Conservation (phyloP, 495 filamentous ascomycete species). For the Podospora anserina region DNA sequence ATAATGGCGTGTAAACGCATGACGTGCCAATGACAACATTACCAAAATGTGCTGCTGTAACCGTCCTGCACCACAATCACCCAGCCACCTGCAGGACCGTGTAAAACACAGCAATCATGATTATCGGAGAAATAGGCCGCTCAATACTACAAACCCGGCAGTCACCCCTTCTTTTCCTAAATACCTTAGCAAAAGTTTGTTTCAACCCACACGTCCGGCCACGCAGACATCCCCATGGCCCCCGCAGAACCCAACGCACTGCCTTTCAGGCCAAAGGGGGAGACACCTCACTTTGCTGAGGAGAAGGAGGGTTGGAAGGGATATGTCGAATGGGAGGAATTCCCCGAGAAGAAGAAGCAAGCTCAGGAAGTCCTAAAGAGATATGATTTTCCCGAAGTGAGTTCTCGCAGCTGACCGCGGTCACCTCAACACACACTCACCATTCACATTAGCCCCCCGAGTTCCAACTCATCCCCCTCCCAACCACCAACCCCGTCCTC, state of each 20-base stretch:
- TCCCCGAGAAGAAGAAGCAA: constrained; percentile 60
- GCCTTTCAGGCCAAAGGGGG: constrained; percentile 22
- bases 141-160: not conserved
- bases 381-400: constrained; percentile 50
- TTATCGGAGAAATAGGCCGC: not conserved
- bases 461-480: constrained; percentile 57
- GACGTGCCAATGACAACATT: not conserved
- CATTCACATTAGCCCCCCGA: constrained; percentile 45
- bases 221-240: constrained; percentile 12
- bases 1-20: not conserved
- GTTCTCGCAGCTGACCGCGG: not conserved
- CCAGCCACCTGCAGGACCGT: too few species aligned
- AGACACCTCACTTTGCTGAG: constrained; percentile 22
- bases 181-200: not conserved
- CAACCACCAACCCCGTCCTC: constrained; percentile 60
- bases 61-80: not conserved
- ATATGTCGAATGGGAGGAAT: constrained; percentile 68
- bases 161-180: not conserved
- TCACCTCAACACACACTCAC: not conserved
- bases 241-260: constrained; percentile 24
- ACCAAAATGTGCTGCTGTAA: not conserved
- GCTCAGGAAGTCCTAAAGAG: constrained; percentile 55
- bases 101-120: not conserved
- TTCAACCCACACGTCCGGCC: not conserved
- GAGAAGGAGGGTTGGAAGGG: constrained; percentile 31